Conservation (phyloP, 495 filamentous ascomycete species). For the Aspergillus saccharolyticus region DNA sequence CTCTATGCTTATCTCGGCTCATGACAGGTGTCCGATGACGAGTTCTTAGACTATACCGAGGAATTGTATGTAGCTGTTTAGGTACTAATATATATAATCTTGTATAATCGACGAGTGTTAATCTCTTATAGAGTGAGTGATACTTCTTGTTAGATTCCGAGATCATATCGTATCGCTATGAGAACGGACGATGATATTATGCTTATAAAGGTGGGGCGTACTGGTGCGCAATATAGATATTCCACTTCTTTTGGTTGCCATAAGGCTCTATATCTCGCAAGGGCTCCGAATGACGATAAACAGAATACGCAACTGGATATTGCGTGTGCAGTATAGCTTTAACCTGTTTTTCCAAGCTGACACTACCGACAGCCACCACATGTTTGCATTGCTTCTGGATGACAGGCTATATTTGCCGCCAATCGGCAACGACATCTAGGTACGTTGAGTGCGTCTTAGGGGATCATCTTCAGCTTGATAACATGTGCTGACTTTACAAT, state of each 20-base stretch:
- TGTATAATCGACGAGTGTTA: not conserved
- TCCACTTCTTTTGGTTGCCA: no score
- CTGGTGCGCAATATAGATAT: conserved; percentile 13
- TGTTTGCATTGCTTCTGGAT: conserved; percentile 33
- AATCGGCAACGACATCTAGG: conserved; percentile 42
- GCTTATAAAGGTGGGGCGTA: conserved; percentile 28
- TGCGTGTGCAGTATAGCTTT: conserved; percentile 11
- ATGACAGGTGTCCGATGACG: conserved; percentile 6
- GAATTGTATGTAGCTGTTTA: conserved; percentile 6
- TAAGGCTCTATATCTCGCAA: conserved; percentile 7
- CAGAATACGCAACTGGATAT: conserved; percentile 27
- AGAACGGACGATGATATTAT: conserved; percentile 35
- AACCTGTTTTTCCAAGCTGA: not conserved
- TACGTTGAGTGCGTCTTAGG: conserved; percentile 4
- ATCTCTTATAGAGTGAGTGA: conserved; percentile 12
- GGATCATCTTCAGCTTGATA: not conserved
- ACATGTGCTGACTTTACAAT: not conserved
- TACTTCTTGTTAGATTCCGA: conserved; percentile 20
- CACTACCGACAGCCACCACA: conserved; percentile 24
- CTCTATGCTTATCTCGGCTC: not conserved
- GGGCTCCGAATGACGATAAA: conserved; percentile 35
- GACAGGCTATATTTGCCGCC: conserved; percentile 20
- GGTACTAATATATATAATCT: not conserved
- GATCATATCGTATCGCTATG: conserved; percentile 25
- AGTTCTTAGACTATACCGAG: conserved; percentile 16